Evolutionary conservation across 805 yeast species (phyloP).

Genomic region (Kluyveromyces starmeri): DNA sequence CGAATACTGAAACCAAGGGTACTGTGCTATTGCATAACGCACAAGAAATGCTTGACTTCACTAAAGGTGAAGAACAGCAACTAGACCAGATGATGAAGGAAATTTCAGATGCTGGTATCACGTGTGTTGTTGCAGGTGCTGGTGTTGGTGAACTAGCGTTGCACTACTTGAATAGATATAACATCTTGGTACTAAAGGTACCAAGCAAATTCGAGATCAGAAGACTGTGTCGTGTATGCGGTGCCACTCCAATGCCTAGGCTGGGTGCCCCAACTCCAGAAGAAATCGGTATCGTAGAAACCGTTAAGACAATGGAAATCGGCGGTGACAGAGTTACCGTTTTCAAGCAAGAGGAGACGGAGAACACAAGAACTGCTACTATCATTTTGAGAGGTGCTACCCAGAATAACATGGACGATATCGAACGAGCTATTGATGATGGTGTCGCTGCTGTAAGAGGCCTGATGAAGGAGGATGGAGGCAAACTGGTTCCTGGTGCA

Average conservation of each 20-base stretch:
- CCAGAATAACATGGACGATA: slow-evolving; percentile 83
- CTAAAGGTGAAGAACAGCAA: slow-evolving; percentile 93
- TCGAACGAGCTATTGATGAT: slow-evolving; percentile 95
- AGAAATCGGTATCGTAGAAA: slow-evolving; percentile 81
- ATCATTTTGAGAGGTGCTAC: slow-evolving; percentile 95
- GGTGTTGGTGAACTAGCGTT: slow-evolving; percentile 87
- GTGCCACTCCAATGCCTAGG: slow-evolving; percentile 92
- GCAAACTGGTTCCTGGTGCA: slow-evolving; percentile 84
- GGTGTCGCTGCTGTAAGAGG: slow-evolving; percentile 92
- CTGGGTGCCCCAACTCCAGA: slow-evolving; percentile 93
- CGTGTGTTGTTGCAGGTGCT: slow-evolving; percentile 90
- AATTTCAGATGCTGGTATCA: slow-evolving; percentile 73
- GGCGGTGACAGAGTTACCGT: slow-evolving; percentile 97
- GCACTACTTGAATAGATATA: slow-evolving; percentile 84
- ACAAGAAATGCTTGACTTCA: slow-evolving; percentile 90
- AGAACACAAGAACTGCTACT: slow-evolving; percentile 75
- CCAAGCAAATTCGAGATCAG: slow-evolving; percentile 92
- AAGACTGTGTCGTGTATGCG: slow-evolving; percentile 91
- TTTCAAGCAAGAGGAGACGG: slow-evolving; percentile 64
- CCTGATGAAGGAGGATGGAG: slow-evolving; percentile 68
- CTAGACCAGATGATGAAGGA: slow-evolving; percentile 79
- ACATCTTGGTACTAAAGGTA: slow-evolving; percentile 76
- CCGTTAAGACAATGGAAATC: slow-evolving; percentile 85
- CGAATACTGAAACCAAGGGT: slow-evolving; percentile 97
- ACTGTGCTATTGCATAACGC: slow-evolving; percentile 95